Base-by-base conservation (phyloP, 495 filamentous ascomycete genomes). In the Penicillium cataractarum region DNA sequence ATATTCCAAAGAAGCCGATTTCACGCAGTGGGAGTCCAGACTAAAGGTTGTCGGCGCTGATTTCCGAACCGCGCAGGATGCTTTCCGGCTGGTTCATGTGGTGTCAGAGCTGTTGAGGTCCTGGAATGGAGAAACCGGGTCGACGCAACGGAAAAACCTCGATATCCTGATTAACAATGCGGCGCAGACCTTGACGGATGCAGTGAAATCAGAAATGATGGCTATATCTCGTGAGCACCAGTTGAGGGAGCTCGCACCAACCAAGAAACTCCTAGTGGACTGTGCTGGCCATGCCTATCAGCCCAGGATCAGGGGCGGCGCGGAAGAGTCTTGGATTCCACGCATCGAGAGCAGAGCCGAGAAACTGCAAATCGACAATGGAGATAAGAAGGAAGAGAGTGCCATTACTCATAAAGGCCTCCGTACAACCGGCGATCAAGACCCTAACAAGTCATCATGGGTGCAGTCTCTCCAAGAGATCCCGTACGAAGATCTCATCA, bases 401-500 rank as follows among this genome's bases (percentile, higher is more conserved):
- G 15, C 40, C 40, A 15, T 44, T 6, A 44, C 40, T 21, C 40
- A 17, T 5, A 0, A 44, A 15, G 40, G 40, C 40, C 15, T 17
- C 32, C 35, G 49, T 39, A 49, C 46, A 19, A 53, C 32, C n/a
- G 19, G 52, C 13, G 37, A 50, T 31, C n/a, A 49, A 22, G 57
- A 61, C 15, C 24, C 50, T 27, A 26, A 33, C 50, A 70, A 65
- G 61, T 75, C 78, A 10, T 79, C 79, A 1, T 82, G 80, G 81
- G 68, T 77, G n/a, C 81, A 82, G 57, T 65, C 67, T 4, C 51
- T 81, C 19, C 27, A 59, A 15, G 71, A 83, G 50, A 82, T 83
- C 22, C 81, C 81, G 2, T 82, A 83, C 68, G 78, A 82, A 61
- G 81, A 82, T 60, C 64, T 83, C 60, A 77, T 82, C 56, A 78